Conservation (phyloP, 139 green algal species). For the Coccomyxa sp. region DNA sequence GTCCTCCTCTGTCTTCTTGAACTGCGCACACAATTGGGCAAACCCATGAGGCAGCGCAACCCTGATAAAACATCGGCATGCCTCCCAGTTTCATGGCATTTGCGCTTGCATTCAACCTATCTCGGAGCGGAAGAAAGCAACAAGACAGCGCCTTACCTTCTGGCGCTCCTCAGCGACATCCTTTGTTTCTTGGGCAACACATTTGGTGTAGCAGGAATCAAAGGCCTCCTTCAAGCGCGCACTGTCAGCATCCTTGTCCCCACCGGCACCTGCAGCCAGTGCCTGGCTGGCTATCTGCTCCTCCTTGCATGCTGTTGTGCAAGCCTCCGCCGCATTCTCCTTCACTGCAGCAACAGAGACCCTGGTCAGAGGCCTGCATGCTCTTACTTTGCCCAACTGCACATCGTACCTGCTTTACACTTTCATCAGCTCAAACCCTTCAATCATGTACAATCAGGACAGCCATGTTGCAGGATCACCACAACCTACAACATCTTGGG, state of each 20-base stretch:
- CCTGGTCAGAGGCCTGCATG: neutral
- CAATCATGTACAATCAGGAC: neutral
- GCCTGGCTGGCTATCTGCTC: neutral
- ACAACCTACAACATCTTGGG: neutral
- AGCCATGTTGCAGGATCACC: neutral
- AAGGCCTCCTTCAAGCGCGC: conserved; percentile 9
- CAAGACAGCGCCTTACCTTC: neutral
- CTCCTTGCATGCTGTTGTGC: conserved; percentile 9
- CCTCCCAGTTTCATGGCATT: no score
- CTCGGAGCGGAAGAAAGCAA: no score
- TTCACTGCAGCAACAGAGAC: conserved; percentile 11
- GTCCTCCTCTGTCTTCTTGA: conserved; percentile 38
- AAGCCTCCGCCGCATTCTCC: conserved; percentile 27
- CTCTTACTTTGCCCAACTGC: neutral
- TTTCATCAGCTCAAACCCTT: neutral
- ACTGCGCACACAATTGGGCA: neutral
- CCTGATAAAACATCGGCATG: neutral
- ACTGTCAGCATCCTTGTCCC: neutral
- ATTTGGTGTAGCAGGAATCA: conserved; percentile 29
- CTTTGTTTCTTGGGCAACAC: conserved; percentile 22
- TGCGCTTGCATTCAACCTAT: no score
- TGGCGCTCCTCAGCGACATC: conserved; percentile 24
- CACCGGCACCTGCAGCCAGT: neutral
- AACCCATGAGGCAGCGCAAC: no score
- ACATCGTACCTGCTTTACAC: neutral